Evolutionary conservation across 2,329 filamentous ascomycete genomes (phyloP), one percentile per base, ranked within the genome.

Genomic region (Fusarium dimerum): DNA sequence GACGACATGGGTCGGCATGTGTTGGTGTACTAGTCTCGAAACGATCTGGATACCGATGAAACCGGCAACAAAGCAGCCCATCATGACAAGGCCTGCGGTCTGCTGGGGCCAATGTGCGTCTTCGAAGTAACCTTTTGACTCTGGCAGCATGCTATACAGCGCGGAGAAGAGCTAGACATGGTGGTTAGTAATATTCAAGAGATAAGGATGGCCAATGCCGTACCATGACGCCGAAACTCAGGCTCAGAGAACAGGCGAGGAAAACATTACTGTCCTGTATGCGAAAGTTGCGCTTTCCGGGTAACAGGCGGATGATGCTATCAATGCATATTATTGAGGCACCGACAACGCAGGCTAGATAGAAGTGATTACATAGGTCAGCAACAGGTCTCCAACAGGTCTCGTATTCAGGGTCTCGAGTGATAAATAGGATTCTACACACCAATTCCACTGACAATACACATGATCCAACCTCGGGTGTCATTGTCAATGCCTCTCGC

Each of bases 211-310:
- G 32, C 11, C 11, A 12, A 6, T n/a, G 29, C 68, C 83, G 60
- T 72, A 96, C 92, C 92, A 99, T 96, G 43, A 97, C 92, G 41
- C 94, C 93, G 62, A 96, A 96, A 69, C 92, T 97, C 59, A 99
- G 75, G 72, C 92, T 96, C 55, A 97, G 75, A 0, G 93, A 97
- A 18, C 86, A 85, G 1, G 92, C 92, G 5, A 97, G 79, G 69
- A 99, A 99, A 18, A 79, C 79, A 75, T 90, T 93, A 73, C 90
- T 97, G 57, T 96, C 89, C 67, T 95, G 85, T 61, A 99, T 95
- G 63, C 85, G 84, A 71, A 97, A 99, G 68, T 86, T 80, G 64
- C 80, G 84, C 72, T 88, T 85, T 47, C 87, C 83, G 4, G 90
- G 89, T 45, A 96, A 77, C 47, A 81, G 78, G 51, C 86, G 86